Conservation (phyloP, 1,139 yeast genomes). For the Saccharomyces uvarum region DNA sequence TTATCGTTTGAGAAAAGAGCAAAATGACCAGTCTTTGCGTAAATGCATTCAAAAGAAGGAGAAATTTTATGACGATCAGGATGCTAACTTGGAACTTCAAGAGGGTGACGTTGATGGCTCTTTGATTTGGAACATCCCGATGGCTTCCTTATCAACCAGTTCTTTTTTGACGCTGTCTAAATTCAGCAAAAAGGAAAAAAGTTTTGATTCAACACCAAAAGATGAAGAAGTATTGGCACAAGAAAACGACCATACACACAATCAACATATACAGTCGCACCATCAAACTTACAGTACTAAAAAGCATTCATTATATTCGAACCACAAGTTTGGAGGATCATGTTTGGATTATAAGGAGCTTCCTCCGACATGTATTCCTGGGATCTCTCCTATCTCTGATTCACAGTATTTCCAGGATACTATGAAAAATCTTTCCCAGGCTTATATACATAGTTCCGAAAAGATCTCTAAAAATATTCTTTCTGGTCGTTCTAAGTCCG, state of each 20-base stretch:
- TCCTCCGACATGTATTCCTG: slow-evolving; percentile 36
- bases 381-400: slow-evolving; percentile 29
- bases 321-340: slow-evolving; percentile 5
- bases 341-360: slow-evolving; percentile 18
- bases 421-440: slow-evolving; percentile 35
- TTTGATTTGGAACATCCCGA: slow-evolving; percentile 41
- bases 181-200: slow-evolving; percentile 8
- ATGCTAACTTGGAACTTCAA: slow-evolving; percentile 12
- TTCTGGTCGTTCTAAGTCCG: slow-evolving; percentile 31
- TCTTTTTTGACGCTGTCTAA: slow-evolving; percentile 26
- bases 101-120: slow-evolving; percentile 30
- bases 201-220: background rate
- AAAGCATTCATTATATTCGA: background rate
- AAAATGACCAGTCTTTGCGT: slow-evolving; percentile 28
- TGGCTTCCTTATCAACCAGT: slow-evolving; percentile 34
- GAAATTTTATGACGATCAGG: slow-evolving; percentile 36
- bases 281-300: background rate
- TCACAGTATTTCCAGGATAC: slow-evolving; percentile 32
- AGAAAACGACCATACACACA: slow-evolving; percentile 11
- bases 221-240: background rate
- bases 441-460: slow-evolving; percentile 36
- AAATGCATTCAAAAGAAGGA: slow-evolving; percentile 32
- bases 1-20: slow-evolving; percentile 32
- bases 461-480: slow-evolving; percentile 33
- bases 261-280: background rate